phyloP scores from a whole-genome alignment of 2,329 filamentous ascomycete genomes.

The Lachnellula arida region DNA sequence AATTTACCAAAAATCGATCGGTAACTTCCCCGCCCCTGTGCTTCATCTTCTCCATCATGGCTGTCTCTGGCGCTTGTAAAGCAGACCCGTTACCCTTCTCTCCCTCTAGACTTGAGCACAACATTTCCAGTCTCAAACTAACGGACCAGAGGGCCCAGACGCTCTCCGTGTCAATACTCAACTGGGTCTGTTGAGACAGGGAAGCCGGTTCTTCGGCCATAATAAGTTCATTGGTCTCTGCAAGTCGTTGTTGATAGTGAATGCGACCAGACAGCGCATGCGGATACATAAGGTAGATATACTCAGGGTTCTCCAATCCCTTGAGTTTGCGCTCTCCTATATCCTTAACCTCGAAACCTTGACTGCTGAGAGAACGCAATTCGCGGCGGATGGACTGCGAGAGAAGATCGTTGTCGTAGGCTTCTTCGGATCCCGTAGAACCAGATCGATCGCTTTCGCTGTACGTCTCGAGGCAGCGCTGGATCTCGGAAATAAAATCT shows the following conservation, averaged over 20 bases:
- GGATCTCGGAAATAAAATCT: slow-evolving; percentile 95
- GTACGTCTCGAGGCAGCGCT: slow-evolving; percentile 82
- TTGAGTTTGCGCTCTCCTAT: slow-evolving; percentile 94
- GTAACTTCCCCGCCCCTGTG: slow-evolving; percentile 76
- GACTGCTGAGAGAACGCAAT: slow-evolving; percentile 76
- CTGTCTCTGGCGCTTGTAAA: slow-evolving; percentile 76
- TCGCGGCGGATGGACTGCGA: slow-evolving; percentile 80
- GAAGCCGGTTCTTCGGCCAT: slow-evolving; percentile 46
- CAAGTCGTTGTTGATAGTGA: slow-evolving; percentile 50
- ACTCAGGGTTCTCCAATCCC: slow-evolving; percentile 93
- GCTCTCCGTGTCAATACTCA: slow-evolving; percentile 70
- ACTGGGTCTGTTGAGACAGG: slow-evolving; percentile 60
- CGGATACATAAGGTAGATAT: slow-evolving; percentile 92
- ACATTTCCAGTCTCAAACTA: slow-evolving; percentile 83
- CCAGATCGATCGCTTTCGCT: slow-evolving; percentile 74
- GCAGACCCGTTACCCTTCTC: slow-evolving; percentile 47
- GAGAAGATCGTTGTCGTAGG: slow-evolving; percentile 68
- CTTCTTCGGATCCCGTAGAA: slow-evolving; percentile 66
- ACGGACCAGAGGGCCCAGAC: slow-evolving; percentile 86
- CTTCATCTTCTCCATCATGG: slow-evolving; percentile 71
- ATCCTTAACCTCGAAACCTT: slow-evolving; percentile 96
- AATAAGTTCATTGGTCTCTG: slow-evolving; percentile 38
- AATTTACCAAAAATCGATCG: slow-evolving; percentile 80
- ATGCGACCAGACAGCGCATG: slow-evolving; percentile 80
- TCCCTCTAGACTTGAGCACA: slow-evolving; percentile 84